Conservation (phyloP, 768 basidiomycete species). For the Lactarius deliciosus region DNA sequence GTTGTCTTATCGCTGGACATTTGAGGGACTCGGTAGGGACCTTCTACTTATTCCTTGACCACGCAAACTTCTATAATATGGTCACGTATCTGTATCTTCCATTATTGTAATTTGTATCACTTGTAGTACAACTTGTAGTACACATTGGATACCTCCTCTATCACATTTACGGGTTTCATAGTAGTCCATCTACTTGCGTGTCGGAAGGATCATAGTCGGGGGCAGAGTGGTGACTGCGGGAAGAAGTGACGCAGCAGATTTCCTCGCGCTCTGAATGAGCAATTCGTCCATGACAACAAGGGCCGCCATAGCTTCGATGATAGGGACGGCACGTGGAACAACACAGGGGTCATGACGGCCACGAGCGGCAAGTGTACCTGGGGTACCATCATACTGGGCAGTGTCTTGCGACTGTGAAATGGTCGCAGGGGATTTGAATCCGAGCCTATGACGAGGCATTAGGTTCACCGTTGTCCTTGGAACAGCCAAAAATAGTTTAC, state of each 20-base stretch:
- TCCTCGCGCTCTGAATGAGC: conserved; percentile 84
- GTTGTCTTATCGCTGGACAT: neutral
- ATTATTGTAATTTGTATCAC: conserved; percentile 20
- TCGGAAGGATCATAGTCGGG: conserved; percentile 70
- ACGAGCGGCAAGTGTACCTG: conserved; percentile 83
- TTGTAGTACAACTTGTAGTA: conserved; percentile 3
- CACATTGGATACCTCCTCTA: conserved; percentile 23
- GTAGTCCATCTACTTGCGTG: conserved; percentile 9
- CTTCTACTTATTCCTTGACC: neutral
- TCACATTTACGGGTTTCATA: conserved; percentile 5
- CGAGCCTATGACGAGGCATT: conserved; percentile 54
- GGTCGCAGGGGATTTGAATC: conserved; percentile 98
- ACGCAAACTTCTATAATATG: conserved; percentile 9
- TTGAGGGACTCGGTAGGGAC: neutral
- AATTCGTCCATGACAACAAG: conserved; percentile 94
- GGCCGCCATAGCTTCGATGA: conserved; percentile 97
- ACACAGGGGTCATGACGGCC: conserved; percentile 98
- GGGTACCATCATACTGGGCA: conserved; percentile 89
- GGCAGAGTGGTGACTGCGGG: conserved; percentile 88
- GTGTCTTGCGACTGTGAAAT: conserved; percentile 91
- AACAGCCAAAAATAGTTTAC: conserved; percentile 42
- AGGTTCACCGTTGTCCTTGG: neutral
- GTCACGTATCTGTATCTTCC: conserved; percentile 23
- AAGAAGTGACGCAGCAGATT: conserved; percentile 70
- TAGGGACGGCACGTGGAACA: conserved; percentile 94